Evolutionary conservation across 805 yeast genomes (phyloP), one percentile per base, ranked within the genome.

Genomic region (Kregervanrija delftensis): DNA sequence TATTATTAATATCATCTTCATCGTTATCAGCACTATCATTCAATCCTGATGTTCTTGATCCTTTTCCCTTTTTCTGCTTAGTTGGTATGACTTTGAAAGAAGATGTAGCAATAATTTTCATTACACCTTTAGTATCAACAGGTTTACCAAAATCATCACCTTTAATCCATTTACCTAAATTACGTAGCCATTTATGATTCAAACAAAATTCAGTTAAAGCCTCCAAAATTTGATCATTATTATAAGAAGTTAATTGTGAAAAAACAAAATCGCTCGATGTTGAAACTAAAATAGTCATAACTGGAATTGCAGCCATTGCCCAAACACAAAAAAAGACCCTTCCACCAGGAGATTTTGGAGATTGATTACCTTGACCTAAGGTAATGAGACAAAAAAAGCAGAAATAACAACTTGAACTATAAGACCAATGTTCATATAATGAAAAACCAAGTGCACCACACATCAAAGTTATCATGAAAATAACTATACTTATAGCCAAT

Each of bases 281-380:
- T 1, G 90, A 81, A 35, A 87, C 77, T 45, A 87, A 69, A 13
- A 83, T 81, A 2, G 96, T 85, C 95, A 88, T 87, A 42, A 87
- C 68, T 1, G 96, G 96, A 16, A 89, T 82, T 0, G 96, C 95
- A 6, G 79, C 67, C 15, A 89, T 59, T 0, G 89, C 83, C 96
- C 96, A 89, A 9, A 79, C 63, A 8, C 86, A 78, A 54, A 88
- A 88, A 52, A 87, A 77, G 1, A 83, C 74, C 36, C 83, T 65
- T 1, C 95, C 95, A 5, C 84, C 81, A 1, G 80, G 64, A 0
- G 81, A 63, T 1, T 41, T 45, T 1, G 96, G 95, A 1, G 78
- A 69, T 52, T 68, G 79, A 56, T 82, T 89, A 30, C 96, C 96
- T 61, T 85, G 87, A 1, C 96, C 96, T 45, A 89, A 83, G 0